phyloP scores from a whole-genome alignment of 2,329 filamentous ascomycete genomes.

The Pleoardoris graminearum region DNA sequence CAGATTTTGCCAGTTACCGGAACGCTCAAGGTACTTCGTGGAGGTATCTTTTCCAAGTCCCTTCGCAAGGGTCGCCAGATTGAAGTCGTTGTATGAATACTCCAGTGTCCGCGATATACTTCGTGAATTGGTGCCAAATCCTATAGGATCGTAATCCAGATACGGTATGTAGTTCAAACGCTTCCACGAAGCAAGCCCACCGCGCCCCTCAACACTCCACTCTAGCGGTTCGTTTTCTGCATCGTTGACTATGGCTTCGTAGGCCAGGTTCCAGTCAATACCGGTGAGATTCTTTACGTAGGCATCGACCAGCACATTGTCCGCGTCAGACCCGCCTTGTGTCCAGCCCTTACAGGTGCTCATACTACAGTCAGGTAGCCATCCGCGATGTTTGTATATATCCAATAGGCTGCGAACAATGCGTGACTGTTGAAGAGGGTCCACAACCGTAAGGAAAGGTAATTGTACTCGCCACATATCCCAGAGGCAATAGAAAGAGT shows the following conservation, averaged over 20 bases:
- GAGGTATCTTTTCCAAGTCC: conserved; percentile 59
- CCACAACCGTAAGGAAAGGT: conserved; percentile 69
- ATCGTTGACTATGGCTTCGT: conserved; percentile 45
- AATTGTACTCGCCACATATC: conserved; percentile 57
- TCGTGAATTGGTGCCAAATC: conserved; percentile 48
- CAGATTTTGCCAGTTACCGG: conserved; percentile 69
- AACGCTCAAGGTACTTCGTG: conserved; percentile 60
- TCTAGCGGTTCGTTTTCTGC: conserved; percentile 47
- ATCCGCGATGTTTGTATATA: conserved; percentile 71
- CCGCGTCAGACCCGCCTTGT: conserved; percentile 76
- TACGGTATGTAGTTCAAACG: conserved; percentile 43
- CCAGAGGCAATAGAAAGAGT: conserved; percentile 65
- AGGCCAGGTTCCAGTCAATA: conserved; percentile 44
- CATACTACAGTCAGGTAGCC: conserved; percentile 78
- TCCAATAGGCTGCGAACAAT: conserved; percentile 74
- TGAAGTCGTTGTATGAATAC: conserved; percentile 53
- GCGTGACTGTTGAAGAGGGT: conserved; percentile 64
- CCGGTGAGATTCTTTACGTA: conserved; percentile 67
- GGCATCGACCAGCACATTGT: conserved; percentile 70
- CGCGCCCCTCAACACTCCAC: conserved; percentile 44
- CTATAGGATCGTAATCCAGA: conserved; percentile 48
- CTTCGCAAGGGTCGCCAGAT: conserved; percentile 65
- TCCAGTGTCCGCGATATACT: conserved; percentile 49
- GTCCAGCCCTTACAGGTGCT: conserved; percentile 74
- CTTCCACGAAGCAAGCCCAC: conserved; percentile 45